Conservation (phyloP, 352 stramenopile genomes). For the Hyaloperonospora arabidopsidis region DNA sequence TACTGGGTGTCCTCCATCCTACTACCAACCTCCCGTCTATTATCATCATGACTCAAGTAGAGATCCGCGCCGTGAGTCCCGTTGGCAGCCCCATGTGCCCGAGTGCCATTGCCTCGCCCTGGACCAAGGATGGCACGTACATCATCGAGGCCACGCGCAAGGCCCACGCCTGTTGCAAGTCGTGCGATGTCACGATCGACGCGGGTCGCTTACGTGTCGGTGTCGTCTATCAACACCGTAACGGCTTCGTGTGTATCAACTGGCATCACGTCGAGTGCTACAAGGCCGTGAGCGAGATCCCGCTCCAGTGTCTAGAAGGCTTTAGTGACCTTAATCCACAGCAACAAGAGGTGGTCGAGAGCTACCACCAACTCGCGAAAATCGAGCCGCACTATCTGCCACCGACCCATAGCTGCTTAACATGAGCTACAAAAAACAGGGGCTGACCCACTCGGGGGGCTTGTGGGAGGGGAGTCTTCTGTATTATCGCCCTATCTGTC, state of each 20-base stretch:
- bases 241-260: slow-evolving; percentile 80
- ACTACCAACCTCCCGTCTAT: neutral
- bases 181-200: slow-evolving; percentile 62
- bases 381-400: slow-evolving; percentile 20
- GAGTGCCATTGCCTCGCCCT: slow-evolving; percentile 37
- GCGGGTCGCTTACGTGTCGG: slow-evolving; percentile 58
- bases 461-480: too few relatives aligned
- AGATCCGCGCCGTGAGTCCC: slow-evolving; percentile 17
- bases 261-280: slow-evolving; percentile 83
- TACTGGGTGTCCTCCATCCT: too few relatives aligned
- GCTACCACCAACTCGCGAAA: slow-evolving; percentile 26
- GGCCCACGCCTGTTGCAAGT: slow-evolving; percentile 66
- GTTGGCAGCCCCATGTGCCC: slow-evolving; percentile 34
- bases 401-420: slow-evolving; percentile 25
- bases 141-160: slow-evolving; percentile 72
- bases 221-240: slow-evolving; percentile 75
- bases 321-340: slow-evolving; percentile 51
- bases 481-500: too few relatives aligned
- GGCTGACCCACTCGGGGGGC: too few relatives aligned
- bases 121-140: slow-evolving; percentile 72
- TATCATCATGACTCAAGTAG: slow-evolving; percentile 24
- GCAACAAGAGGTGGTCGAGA: slow-evolving; percentile 53
- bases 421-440: slow-evolving; percentile 14
- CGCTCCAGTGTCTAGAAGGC: slow-evolving; percentile 56
- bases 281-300: slow-evolving; percentile 45